phyloP scores from a whole-genome alignment of 192 early-diverging fungal genomes.

The Coemansia sp. region DNA sequence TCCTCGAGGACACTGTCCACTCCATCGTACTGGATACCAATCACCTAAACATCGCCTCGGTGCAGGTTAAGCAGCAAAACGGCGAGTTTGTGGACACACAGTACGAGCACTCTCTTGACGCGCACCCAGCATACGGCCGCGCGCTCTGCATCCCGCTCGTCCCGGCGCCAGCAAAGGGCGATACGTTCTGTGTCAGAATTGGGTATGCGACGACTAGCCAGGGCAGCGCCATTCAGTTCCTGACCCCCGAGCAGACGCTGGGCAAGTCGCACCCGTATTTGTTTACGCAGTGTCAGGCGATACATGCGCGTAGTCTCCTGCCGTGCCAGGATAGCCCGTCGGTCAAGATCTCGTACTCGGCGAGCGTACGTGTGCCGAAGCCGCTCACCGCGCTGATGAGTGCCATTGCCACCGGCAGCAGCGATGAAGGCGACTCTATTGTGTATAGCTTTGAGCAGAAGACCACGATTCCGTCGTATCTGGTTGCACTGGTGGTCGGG shows the following conservation, averaged over 20 bases:
- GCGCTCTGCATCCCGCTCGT: too few species aligned
- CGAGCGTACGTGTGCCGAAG: constrained; percentile 71
- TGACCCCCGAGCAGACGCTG: constrained; percentile 88
- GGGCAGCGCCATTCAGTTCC: constrained; percentile 90
- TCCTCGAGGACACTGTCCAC: constrained; percentile 64
- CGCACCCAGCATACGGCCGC: too few species aligned
- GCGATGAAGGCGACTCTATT: constrained; percentile 53
- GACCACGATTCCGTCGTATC: constrained; percentile 90
- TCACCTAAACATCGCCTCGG: too few species aligned
- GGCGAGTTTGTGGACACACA: too few species aligned
- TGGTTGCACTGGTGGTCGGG: constrained; percentile 93
- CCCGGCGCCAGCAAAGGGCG: too few species aligned
- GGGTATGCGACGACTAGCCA: constrained; percentile 75
- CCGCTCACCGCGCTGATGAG: constrained; percentile 91
- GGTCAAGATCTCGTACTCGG: constrained; percentile 89
- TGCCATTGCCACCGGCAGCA: constrained; percentile 70
- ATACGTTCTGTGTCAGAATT: constrained; percentile 60
- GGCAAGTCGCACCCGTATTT: constrained; percentile 93
- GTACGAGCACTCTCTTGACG: too few species aligned
- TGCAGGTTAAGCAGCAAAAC: too few species aligned
- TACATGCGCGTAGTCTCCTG: constrained; percentile 88
- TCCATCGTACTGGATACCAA: too few species aligned
- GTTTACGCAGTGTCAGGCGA: constrained; percentile 96
- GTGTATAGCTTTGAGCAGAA: constrained; percentile 83
- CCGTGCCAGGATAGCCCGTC: constrained; percentile 89